phyloP scores from a whole-genome alignment of 2,329 filamentous ascomycete genomes.

The Fusarium nanum region DNA sequence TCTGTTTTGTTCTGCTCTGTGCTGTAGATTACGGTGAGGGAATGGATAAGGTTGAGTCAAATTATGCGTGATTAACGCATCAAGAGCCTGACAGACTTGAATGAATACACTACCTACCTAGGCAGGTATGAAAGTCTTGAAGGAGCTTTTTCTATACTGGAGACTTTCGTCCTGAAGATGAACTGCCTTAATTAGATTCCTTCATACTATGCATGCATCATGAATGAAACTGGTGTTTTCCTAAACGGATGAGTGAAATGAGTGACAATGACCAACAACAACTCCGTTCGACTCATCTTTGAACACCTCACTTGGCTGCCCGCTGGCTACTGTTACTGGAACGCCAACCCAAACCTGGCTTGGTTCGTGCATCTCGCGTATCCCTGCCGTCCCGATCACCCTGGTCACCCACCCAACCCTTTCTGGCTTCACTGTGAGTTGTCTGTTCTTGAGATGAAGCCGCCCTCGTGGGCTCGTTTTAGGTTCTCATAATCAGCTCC shows the following conservation, averaged over 20 bases:
- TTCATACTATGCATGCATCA: not conserved
- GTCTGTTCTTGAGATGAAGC: constrained; percentile 31
- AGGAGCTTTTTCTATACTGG: not conserved
- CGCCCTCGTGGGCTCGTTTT: constrained; percentile 13
- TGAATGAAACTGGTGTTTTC: constrained; percentile 5
- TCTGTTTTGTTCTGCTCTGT: constrained; percentile 16
- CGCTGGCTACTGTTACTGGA: not conserved
- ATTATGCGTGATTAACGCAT: constrained; percentile 16
- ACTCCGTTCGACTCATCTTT: constrained; percentile 36
- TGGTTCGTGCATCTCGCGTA: constrained; percentile 47
- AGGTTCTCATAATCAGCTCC: constrained; percentile 15
- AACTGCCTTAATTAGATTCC: not conserved
- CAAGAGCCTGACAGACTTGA: not conserved
- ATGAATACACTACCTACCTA: not conserved
- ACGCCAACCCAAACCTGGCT: constrained; percentile 30
- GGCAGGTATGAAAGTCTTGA: not conserved
- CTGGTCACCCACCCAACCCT: constrained; percentile 44
- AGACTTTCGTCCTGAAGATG: not conserved
- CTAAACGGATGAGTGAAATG: constrained; percentile 10
- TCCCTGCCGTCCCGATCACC: constrained; percentile 43
- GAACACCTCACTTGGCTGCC: constrained; percentile 34
- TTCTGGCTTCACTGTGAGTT: constrained; percentile 31
- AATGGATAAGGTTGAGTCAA: constrained; percentile 13
- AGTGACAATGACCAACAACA: constrained; percentile 24
- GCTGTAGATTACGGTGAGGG: constrained; percentile 9